Base-by-base conservation (phyloP, 1,284 basidiomycete genomes). In the Ceratobasidium sp. region DNA sequence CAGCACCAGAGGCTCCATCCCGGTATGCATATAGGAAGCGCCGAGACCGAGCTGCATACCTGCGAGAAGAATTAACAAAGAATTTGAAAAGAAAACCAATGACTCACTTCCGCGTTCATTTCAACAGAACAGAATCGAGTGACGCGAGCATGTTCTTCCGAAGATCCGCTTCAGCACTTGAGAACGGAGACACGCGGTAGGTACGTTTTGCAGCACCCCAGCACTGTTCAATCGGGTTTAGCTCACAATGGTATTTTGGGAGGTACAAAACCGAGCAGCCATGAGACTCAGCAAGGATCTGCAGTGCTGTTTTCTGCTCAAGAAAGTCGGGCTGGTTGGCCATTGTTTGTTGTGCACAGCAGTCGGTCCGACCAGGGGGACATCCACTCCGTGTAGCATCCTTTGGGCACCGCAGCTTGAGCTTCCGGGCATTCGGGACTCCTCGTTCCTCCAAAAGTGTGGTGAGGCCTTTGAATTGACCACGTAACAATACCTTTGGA, bases 391-490 rank as follows among this genome's bases (percentile, higher is more conserved):
- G 68, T n/a, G 6, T 11, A 17, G 33, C 49, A 20, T 26, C 23
- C 20, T 47, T 35, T 61, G 69, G 54, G 42, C 68, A 73, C 35
- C 42, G 3, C 83, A 79, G 67, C 39, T 56, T 71, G 33, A 71
- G 54, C n/a, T 71, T 71, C 37, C n/a, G 35, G 35, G 63, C 42
- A 42, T 53, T 28, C 4, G 56, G 45, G n/a, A 61, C 17, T 2
- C 82, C 82, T 4, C 80, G 77, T 67, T 84, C 83, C 1, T 63
- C 15, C 20, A 85, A 78, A 35, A 85, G 82, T 1, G 61, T 8
- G 61, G 82, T 80, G 81, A 84, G 84, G 6, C 84, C 84, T 75
- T 85, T 85, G 79, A 84, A 84, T 79, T 80, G 80, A 20, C 83
- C 82, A 7, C 80, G 82, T 73, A 80, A 78, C 11, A 5, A 49